Evolutionary conservation across 2,329 filamentous ascomycete species (phyloP).

Genomic region (Apiospora kogelbergensis): DNA sequence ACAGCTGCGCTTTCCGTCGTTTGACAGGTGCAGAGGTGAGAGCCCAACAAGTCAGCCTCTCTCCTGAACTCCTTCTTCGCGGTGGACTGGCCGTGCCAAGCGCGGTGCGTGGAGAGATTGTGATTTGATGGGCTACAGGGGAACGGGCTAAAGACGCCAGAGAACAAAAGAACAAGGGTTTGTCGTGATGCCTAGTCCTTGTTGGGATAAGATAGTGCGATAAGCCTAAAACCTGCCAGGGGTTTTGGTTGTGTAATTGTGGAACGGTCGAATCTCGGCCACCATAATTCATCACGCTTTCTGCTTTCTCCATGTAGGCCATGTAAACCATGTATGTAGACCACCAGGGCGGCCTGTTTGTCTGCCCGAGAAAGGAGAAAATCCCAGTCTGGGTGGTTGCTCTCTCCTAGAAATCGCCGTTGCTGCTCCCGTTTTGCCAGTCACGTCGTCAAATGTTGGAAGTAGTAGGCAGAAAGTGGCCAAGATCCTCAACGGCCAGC

Average conservation of each 20-base stretch:
- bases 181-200: neutral
- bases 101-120: constrained; percentile 1
- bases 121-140: constrained; percentile 2
- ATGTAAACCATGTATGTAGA: neutral
- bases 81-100: neutral
- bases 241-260: constrained; percentile 4
- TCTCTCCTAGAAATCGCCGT: neutral
- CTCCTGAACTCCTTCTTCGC: neutral
- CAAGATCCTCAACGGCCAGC: neutral
- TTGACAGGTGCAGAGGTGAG: neutral
- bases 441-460: neutral
- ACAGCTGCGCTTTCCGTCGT: neutral
- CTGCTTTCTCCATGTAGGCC: constrained; percentile 1
- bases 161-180: neutral
- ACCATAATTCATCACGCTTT: constrained; percentile 5
- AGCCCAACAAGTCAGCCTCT: constrained; percentile 2
- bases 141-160: neutral
- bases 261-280: constrained; percentile 3
- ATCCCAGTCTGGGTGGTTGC: neutral
- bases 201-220: constrained; percentile 2
- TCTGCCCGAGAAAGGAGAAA: neutral
- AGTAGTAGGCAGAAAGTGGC: neutral
- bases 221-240: constrained; percentile 7
- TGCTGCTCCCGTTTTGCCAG: neutral
- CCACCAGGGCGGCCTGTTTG: neutral